Evolutionary conservation across 2,329 filamentous ascomycete species (phyloP).

Genomic region (Endoconidiophora polonica): DNA sequence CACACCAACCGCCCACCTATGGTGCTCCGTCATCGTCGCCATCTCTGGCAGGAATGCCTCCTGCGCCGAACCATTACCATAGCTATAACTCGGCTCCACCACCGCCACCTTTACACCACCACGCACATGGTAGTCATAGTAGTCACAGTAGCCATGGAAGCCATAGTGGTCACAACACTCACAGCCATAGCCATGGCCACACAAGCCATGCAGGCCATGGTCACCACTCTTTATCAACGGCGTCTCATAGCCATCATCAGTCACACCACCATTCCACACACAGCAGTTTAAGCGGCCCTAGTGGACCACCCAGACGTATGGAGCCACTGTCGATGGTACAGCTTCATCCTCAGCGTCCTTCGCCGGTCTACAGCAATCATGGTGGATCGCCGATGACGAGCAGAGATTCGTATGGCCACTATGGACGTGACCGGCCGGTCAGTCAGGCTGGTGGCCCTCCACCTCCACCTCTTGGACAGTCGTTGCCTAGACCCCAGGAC

Average conservation of each 20-base stretch:
- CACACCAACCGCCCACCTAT: slow-evolving; percentile 15
- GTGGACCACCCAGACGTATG: background rate
- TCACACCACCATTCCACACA: slow-evolving; percentile 8
- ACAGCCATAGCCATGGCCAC: background rate
- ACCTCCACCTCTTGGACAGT: background rate
- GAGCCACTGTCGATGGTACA: slow-evolving; percentile 5
- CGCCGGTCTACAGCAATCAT: background rate
- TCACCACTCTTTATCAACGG: slow-evolving; percentile 2
- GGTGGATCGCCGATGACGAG: slow-evolving; percentile 4
- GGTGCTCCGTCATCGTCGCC: slow-evolving; percentile 18
- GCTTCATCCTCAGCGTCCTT: slow-evolving; percentile 2
- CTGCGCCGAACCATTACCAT: slow-evolving; percentile 16
- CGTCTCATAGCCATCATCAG: background rate
- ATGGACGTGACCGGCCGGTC: slow-evolving; percentile 1
- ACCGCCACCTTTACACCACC: slow-evolving; percentile 3
- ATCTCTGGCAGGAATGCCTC: slow-evolving; percentile 22
- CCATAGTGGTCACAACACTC: slow-evolving; percentile 5
- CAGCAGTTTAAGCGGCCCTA: background rate
- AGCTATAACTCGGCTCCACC: slow-evolving; percentile 1
- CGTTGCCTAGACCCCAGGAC: slow-evolving; percentile 19
- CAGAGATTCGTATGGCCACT: slow-evolving; percentile 18
- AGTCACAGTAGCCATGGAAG: slow-evolving; percentile 10
- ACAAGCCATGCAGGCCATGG: background rate
- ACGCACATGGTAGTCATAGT: slow-evolving; percentile 8
- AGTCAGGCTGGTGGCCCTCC: background rate